Evolutionary conservation across 2,329 filamentous ascomycete species (phyloP), one percentile per base, ranked within the genome.

Genomic region (Stemphylium lycopersici): DNA sequence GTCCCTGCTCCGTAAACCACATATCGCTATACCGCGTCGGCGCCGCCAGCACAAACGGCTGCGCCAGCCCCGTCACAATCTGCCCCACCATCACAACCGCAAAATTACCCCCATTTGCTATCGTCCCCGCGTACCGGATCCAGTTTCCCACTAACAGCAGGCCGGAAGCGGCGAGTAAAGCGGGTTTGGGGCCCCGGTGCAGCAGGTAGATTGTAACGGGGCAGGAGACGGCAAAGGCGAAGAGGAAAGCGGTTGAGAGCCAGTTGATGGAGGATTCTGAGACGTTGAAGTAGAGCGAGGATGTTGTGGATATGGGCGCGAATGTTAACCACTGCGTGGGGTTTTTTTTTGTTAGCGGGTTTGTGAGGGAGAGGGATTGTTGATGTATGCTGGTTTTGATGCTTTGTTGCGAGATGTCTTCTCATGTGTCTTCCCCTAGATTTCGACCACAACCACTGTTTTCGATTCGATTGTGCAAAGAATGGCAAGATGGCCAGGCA

Each of bases 11-110:
- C 1, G 91, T 93, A 77, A 98, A 98, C 95, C 95, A 98, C 55
- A 96, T 80, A 72, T 97, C 93, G 49, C 90, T 95, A 76, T 96
- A 99, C 58, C 91, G 83, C 0, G 95, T 93, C 0, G 95, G 93
- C 0, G 93, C 91, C 6, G 89, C 87, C 8, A 98, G 84, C 11
- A 96, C 91, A 73, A 98, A 98, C 0, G 95, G 93, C 72, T 99
- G 95, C 0, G 91, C 87, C 34, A 97, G 82, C 0, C 93, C 95
- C 47, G 90, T 91, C 56, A 99, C 74, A 71, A 98, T 89, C 78
- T 98, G 93, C 4, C 93, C 93, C 64, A 96, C 87, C 89, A 98
- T 91, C 58, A 91, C 88, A 39, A 90, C 82, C 37, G 87, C 87
- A 69, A 90, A 96, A 62, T 80, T 82, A 44, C 89, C 90, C 20